Conservation (phyloP, 768 basidiomycete species). For the Serendipita indica region DNA sequence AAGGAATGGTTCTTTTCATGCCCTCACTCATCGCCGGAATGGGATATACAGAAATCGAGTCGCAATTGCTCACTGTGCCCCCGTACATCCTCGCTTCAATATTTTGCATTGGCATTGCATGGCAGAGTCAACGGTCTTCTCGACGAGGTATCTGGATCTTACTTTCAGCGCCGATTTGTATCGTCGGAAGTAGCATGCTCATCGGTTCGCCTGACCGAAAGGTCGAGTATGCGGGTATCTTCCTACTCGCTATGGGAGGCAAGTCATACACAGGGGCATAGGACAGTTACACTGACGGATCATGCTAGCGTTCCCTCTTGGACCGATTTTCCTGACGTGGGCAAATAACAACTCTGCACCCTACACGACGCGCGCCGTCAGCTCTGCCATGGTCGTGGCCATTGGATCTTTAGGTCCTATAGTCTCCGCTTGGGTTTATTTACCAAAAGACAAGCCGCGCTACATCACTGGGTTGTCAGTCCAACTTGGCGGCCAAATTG, state of each 20-base stretch:
- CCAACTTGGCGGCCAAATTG: conserved; percentile 3
- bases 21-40: conserved; percentile 29
- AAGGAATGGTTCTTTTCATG: conserved; percentile 27
- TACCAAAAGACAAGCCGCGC: background rate
- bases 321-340: conserved; percentile 33
- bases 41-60: conserved; percentile 28
- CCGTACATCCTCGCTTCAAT: conserved; percentile 30
- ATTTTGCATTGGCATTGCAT: conserved; percentile 27
- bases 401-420: conserved; percentile 1
- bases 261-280: background rate
- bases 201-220: conserved; percentile 25
- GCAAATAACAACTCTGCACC: conserved; percentile 36
- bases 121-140: conserved; percentile 20
- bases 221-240: conserved; percentile 2
- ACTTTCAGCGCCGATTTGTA: conserved; percentile 25
- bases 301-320: conserved; percentile 22
- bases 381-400: conserved; percentile 26
- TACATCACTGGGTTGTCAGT: background rate
- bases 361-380: conserved; percentile 34
- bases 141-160: conserved; percentile 26
- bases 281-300: background rate
- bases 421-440: conserved; percentile 3
- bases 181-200: conserved; percentile 32
- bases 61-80: conserved; percentile 36
- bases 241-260: conserved; percentile 7